Base-by-base conservation (phyloP, 441 rosid genomes). In the Jatropha podagrica region DNA sequence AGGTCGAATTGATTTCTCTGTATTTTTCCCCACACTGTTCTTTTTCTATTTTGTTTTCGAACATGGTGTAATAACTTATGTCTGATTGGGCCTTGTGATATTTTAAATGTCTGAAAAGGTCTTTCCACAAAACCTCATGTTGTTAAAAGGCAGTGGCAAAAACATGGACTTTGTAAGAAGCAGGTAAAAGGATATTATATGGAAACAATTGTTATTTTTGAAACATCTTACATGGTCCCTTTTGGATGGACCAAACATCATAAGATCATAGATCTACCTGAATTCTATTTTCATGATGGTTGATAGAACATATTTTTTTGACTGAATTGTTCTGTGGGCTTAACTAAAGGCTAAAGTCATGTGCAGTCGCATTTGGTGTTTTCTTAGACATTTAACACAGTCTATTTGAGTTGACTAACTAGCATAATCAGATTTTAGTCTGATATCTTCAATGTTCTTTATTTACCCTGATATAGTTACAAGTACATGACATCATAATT, bases 401-500 rank as follows among this genome's bases (percentile, higher is more conserved):
- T 55, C 59, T 55, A 18, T 55, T 38, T 60, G 23, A 52, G 55
- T 60, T 62, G 62, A 13, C 41, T 42, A 17, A 49, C 32, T 68
- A 44, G 60, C 42, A 51, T 72, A 42, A 17, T 69, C 37, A 38
- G 14, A 18, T 18, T 20, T 69, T 52, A n/a, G 62, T 54, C 10
- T 75, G 27, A 6, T 49, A 56, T 56, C 56, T 63, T 51, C 23
- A 65, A 14, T 71, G 11, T 27, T 27, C 38, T 13, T 55, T 7
- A 44, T 44, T 44, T 44, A 7, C 48, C 46, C 48, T 7, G 48
- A 11, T 44, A 44, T 11, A 44, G 7, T 44, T 44, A 7, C 48
- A 5, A 44, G 65, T 67, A 74, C 54, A 37, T 68, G 69, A 15
- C 23, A 40, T 75, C 63, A 41, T 46, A 54, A n/a, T 37, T 42